Base-by-base conservation (phyloP, 2,329 filamentous ascomycete genomes). In the Fusarium humuli region DNA sequence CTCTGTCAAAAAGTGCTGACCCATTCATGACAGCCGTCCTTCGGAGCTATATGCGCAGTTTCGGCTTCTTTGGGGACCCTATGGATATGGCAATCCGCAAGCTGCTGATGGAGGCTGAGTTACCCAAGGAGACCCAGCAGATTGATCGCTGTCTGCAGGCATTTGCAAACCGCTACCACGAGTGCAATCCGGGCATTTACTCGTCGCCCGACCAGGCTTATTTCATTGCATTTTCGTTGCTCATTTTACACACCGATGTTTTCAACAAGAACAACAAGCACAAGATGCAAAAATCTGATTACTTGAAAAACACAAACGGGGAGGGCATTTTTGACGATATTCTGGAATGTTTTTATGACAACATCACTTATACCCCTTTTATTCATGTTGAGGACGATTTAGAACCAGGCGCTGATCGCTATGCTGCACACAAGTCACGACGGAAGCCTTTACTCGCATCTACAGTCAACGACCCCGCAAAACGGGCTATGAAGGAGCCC, bases 191-290 rank as follows among this genome's bases (percentile, higher is more conserved):
- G 4, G 95, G 96, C 41, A 97, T 99, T 65, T 99, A 97, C 80
- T 88, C 92, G 25, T 91, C 91, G 34, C 90, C 94, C 74, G 96
- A 98, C 76, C 94, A 98, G 81, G 94, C 96, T n/a, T 98, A 98
- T 79, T 97, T 98, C 76, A 95, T 98, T 70, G 94, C 95, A 18
- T 99, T 99, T 78, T 98, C 95, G 3, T 90, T 99, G 60, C 88
- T 99, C 64, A 98, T 99, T 73, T 85, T 99, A 34, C 96, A 99
- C 75, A 98, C 96, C 0, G 96, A 99, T 77, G 93, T 97, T n/a
- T 98, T 98, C 88, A 99, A 99, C 85, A 97, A 97, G 81, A 99
- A 98, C 83, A 98, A 98, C 83, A 98, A 98, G 82, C 89, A 96
- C 79, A 99, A 99, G 81, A 99, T 99, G 96, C 94, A 97, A 77